Base-by-base conservation (phyloP, 2,329 filamentous ascomycete species). In the Fusarium proliferatum region DNA sequence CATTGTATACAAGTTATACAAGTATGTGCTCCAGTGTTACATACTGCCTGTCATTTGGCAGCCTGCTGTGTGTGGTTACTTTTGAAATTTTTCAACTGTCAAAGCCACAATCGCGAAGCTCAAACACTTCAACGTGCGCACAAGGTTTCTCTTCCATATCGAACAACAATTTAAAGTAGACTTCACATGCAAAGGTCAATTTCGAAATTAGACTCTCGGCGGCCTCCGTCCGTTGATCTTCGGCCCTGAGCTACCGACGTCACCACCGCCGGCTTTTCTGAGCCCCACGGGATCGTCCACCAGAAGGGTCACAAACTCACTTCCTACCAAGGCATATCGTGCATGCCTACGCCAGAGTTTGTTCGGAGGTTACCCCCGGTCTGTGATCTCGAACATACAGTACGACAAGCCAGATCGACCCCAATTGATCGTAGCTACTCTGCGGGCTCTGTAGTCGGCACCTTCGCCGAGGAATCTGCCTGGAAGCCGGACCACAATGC, bases 161-260 rank as follows among this genome's bases (percentile, higher is more conserved):
- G 36, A 38, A 69, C 28, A 38, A 46, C 38, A 46, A 59, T 42
- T 21, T 11, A n/a, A 26, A 33, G 16, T 15, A 38, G 16, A 23
- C n/a, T 53, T 58, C 65, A 43, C 45, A 12, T 59, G 41, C 19
- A 42, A 33, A 52, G 15, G 21, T 19, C 42, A 23, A 39, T 28
- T 26, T 62, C 30, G 23, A 36, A 49, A 39, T 49, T 51, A 36
- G 42, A 58, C 58, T 53, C 41, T 39, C 60, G 48, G 57, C 49
- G 57, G 71, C 58, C 51, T 65, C 67, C 61, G 66, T 60, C 67
- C 61, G 61, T 57, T 21, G 43, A 42, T 62, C 56, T 59, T 71
- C 67, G 71, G 59, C 58, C 58, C 71, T 66, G 67, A 51, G 46
- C 49, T 52, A 48, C 67, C 71, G 53, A 72, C 71, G 71, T 73